Evolutionary conservation across 352 stramenopile genomes (phyloP), one percentile per base, ranked within the genome.

Genomic region (Globisporangium irregulare): DNA sequence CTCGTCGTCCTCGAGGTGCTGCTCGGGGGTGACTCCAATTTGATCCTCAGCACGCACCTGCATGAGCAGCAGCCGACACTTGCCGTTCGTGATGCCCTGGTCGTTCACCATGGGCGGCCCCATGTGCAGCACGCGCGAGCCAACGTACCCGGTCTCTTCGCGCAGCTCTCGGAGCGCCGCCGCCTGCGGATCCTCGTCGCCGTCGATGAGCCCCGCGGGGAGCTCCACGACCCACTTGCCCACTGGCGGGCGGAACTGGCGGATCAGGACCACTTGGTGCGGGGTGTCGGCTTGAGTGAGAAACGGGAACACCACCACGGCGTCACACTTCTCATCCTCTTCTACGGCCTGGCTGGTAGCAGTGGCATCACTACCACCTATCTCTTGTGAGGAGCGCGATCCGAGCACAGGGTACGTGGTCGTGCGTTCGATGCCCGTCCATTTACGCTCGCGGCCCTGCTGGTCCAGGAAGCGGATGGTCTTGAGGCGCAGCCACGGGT

Each of bases 181-280:
- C 29, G 73, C 53, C 60, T 89, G 88, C 0, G 87, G 78, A 1
- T 80, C 80, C 67, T 98, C 92, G 10, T 81, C 76, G 20, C 70
- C 70, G 71, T 98, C 94, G 71, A 98, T 97, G 25, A 98, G 82
- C 15, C 94, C 92, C 10, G 93, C 92, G 1, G 93, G 93, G 18
- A 98, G 81, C 74, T 98, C 93, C 51, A 98, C 70, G 25, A 95
- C 94, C 75, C 86, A 95, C 51, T 85, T 80, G 58, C 84, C 84
- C 5, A 92, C 82, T 3, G 93, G 87, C 20, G 93, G 93, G 15
- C 94, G 88, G 70, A 95, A 98, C 72, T 98, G 94, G 38, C 90
- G 84, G 62, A 98, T 95, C 48, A 97, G 71, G 25, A 98, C 75
- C 51, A 89, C 84, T 9, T 72, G 74, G 2, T 66, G 78, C 18